Evolutionary conservation across 2,329 filamentous ascomycete genomes (phyloP).

Genomic region (Penicillium freii): DNA sequence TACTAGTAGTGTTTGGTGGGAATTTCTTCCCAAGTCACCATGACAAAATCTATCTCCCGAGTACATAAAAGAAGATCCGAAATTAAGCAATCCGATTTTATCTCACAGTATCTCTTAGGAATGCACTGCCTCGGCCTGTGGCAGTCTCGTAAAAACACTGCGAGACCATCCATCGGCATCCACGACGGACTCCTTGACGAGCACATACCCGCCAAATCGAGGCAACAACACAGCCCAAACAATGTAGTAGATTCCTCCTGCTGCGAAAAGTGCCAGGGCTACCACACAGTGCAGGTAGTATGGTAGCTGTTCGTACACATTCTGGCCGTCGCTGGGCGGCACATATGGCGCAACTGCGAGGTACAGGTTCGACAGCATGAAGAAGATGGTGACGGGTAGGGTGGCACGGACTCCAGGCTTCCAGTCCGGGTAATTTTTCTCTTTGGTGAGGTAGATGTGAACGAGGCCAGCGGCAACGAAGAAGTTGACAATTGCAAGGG

Average conservation of each 20-base stretch:
- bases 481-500: constrained; percentile 50
- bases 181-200: constrained; percentile 55
- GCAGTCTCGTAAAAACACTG: constrained; percentile 52
- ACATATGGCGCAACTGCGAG: constrained; percentile 54
- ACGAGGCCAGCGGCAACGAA: constrained; percentile 52
- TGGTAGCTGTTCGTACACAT: constrained; percentile 53
- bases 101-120: background rate
- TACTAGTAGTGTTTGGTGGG: background rate
- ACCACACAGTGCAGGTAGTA: constrained; percentile 57
- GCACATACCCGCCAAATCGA: constrained; percentile 47
- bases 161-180: constrained; percentile 65
- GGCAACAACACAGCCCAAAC: constrained; percentile 53
- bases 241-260: constrained; percentile 53
- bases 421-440: constrained; percentile 46
- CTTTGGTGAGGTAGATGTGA: constrained; percentile 46
- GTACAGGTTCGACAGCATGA: constrained; percentile 54
- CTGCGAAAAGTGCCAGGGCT: constrained; percentile 50
- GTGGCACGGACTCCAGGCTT: constrained; percentile 51
- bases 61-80: background rate
- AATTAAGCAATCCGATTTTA: background rate
- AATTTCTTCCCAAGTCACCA: background rate
- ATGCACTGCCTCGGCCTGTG: constrained; percentile 24
- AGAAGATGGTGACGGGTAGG: constrained; percentile 52
- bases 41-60: background rate
- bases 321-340: constrained; percentile 49